Evolutionary conservation across 2,329 filamentous ascomycete species (phyloP).

Genomic region (Didymella lethalis): DNA sequence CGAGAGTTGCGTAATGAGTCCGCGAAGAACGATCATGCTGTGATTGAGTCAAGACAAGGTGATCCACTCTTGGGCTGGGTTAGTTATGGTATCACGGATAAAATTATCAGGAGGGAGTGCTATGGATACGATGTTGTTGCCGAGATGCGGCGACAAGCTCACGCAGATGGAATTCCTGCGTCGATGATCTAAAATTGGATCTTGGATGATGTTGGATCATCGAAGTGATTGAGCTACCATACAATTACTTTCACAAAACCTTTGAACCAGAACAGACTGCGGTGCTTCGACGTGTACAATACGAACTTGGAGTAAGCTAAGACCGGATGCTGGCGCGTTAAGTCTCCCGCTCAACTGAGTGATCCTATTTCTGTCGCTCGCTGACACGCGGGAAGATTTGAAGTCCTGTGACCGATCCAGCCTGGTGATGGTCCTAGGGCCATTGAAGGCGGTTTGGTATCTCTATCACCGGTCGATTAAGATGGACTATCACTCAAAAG

Average conservation of each 20-base stretch:
- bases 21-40: constrained; percentile 14
- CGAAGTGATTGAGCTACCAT: not conserved
- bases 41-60: constrained; percentile 2
- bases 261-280: too few species aligned
- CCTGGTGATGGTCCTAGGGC: too few species aligned
- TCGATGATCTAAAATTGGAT: not conserved
- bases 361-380: too few species aligned
- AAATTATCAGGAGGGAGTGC: constrained; percentile 21
- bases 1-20: constrained; percentile 17
- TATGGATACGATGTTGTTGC: constrained; percentile 29
- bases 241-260: too few species aligned
- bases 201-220: not conserved
- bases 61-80: constrained; percentile 12
- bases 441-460: too few species aligned
- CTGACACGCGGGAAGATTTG: too few species aligned
- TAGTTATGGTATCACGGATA: constrained; percentile 27
- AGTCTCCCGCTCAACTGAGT: too few species aligned
- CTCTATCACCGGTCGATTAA: not conserved
- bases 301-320: too few species aligned
- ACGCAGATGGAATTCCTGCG: not conserved
- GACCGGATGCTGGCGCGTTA: too few species aligned
- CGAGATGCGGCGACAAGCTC: constrained; percentile 2
- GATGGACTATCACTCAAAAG: not conserved
- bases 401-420: too few species aligned
- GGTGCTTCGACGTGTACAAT: too few species aligned